A percentile compares a stretch with the other conserved stretches of the same genome.
Evolutionary conservation across 345 rosid genomes (phyloP).

Genomic region (Lumnitzera racemosa): DNA sequence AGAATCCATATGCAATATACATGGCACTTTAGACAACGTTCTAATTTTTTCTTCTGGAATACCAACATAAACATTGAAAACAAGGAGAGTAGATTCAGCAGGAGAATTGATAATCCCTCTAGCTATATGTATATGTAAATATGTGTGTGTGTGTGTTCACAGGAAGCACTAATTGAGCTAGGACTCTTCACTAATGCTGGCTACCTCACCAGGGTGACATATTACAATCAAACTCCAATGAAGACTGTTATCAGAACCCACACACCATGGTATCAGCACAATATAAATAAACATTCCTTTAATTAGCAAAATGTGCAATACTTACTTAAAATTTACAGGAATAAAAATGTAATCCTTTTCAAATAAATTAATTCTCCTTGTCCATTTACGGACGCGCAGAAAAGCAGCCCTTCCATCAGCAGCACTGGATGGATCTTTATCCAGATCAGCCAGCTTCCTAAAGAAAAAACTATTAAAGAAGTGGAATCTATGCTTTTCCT

Average conservation of each 20-base stretch:
- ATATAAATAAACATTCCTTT: not conserved
- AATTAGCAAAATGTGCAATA: not conserved
- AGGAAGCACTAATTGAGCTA: not conserved
- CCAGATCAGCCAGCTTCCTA: constrained; percentile 96
- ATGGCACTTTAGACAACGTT: constrained; percentile 54
- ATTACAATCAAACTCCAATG: constrained; percentile 97
- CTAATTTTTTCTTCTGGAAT: constrained; percentile 49
- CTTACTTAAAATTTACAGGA: constrained; percentile 92
- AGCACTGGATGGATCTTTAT: constrained; percentile 95
- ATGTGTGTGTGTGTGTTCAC: too few species aligned
- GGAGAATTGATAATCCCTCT: too few species aligned
- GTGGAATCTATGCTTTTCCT: constrained; percentile 64
- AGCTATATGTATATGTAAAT: too few species aligned
- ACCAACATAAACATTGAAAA: constrained; percentile 5
- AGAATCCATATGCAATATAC: constrained; percentile 97
- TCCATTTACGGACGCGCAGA: constrained; percentile 94
- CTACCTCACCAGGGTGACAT: constrained; percentile 90
- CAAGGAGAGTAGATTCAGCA: too few species aligned
- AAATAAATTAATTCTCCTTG: constrained; percentile 89
- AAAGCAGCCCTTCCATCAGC: constrained; percentile 95
- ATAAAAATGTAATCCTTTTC: constrained; percentile 88
- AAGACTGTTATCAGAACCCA: constrained; percentile 50
- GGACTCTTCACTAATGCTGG: constrained; percentile 50
- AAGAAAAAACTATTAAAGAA: constrained; percentile 99
- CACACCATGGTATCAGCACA: constrained; percentile 12